Conservation (phyloP, 345 rosid species). For the Citrus glauca region DNA sequence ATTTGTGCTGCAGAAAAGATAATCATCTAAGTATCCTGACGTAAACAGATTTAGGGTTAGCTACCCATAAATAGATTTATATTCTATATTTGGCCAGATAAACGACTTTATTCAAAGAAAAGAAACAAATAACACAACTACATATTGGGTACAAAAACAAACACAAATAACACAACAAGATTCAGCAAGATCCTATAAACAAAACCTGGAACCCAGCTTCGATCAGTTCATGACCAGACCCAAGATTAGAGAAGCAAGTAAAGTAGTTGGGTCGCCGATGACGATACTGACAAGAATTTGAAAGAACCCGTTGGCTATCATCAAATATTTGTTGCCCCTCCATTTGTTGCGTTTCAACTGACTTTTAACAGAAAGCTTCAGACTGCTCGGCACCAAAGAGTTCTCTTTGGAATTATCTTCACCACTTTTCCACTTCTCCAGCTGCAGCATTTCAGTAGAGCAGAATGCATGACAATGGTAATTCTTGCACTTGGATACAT, state of each 20-base stretch:
- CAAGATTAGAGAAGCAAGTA: background rate
- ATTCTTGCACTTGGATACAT: background rate
- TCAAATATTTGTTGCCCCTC: background rate
- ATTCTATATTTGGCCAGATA: too few relatives aligned
- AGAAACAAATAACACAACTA: background rate
- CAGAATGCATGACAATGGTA: constrained; percentile 10
- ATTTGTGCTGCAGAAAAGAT: too few relatives aligned
- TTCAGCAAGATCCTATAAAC: background rate
- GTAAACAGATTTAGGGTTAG: too few relatives aligned
- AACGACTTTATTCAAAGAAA: too few relatives aligned
- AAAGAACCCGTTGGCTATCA: background rate
- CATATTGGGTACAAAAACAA: background rate
- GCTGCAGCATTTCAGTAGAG: background rate
- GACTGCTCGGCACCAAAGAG: background rate
- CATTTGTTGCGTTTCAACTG: background rate
- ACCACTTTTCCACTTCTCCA: background rate
- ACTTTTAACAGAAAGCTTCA: background rate
- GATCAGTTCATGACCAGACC: background rate
- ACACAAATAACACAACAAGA: background rate
- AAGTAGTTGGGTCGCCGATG: background rate
- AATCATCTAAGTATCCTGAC: too few relatives aligned
- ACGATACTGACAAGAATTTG: background rate
- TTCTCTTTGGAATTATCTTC: background rate
- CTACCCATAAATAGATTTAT: too few relatives aligned
- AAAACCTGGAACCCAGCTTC: background rate